These are phyloP conservation scores for Chlorella sp. DNA, from an alignment of 139 green algal species.

Conservation along the genomic window DNA sequence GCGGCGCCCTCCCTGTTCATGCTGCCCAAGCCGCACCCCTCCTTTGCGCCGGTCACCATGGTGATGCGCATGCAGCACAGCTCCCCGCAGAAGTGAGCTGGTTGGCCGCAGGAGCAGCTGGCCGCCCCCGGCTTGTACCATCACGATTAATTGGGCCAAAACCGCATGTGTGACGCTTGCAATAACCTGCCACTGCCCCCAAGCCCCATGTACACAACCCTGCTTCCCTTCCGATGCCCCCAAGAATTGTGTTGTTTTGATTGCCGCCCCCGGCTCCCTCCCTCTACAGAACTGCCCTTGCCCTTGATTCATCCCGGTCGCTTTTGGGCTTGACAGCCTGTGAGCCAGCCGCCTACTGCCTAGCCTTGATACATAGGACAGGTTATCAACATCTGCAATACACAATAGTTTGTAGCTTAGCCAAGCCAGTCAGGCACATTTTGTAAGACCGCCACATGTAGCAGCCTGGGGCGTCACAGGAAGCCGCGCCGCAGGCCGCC, in stretches of 20 bases:
- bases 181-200: neutral
- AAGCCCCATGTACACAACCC: neutral
- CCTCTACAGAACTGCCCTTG: no score
- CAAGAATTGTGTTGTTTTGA: neutral
- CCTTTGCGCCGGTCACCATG: neutral
- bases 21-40: no score
- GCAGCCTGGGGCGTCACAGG: neutral
- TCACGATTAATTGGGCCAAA: neutral
- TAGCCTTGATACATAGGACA: neutral
- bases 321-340: no score
- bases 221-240: neutral
- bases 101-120: neutral
- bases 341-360: no score
- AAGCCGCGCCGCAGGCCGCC: conserved; percentile 24
- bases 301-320: no score
- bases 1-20: neutral
- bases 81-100: neutral
- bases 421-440: no score
- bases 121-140: neutral
- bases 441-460: neutral
- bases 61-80: conserved; percentile 27
- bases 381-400: neutral
- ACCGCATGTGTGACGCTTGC: neutral
- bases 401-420: neutral
- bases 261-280: no score